These are phyloP conservation scores for Scleroderma bovista DNA, from an alignment of 768 basidiomycete species.

Conservation along the genomic window DNA sequence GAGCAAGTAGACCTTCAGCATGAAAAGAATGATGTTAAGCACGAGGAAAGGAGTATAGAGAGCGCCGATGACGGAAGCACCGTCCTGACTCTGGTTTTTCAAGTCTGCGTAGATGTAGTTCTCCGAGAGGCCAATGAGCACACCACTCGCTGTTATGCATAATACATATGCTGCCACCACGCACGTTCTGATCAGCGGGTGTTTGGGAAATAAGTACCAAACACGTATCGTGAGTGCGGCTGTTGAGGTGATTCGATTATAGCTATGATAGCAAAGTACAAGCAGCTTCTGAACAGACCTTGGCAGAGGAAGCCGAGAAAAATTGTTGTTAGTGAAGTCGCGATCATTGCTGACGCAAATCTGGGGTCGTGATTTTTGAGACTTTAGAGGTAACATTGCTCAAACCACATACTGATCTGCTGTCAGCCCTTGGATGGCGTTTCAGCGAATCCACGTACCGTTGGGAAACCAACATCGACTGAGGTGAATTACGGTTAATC, in stretches of 20 bases:
- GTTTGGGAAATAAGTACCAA: constrained; percentile 11
- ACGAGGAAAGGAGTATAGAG: constrained; percentile 13
- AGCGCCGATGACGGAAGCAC: constrained; percentile 1
- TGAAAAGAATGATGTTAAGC: constrained; percentile 11
- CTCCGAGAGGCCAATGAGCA: background rate
- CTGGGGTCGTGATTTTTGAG: too few relatives aligned
- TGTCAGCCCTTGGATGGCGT: too few relatives aligned
- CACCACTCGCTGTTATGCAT: background rate
- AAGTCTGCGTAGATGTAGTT: background rate
- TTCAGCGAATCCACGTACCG: too few relatives aligned
- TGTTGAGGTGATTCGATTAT: background rate
- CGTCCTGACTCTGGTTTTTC: too few relatives aligned
- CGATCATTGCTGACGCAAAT: too few relatives aligned
- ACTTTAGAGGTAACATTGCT: too few relatives aligned
- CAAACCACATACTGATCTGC: too few relatives aligned
- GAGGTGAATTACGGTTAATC: too few relatives aligned
- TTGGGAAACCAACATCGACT: too few relatives aligned
- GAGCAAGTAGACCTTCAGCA: constrained; percentile 10
- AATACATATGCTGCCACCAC: constrained; percentile 1
- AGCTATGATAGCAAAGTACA: too few relatives aligned
- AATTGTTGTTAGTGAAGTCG: too few relatives aligned
- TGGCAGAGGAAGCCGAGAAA: too few relatives aligned
- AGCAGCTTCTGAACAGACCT: background rate
- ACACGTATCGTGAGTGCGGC: constrained; percentile 12
- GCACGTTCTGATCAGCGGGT: background rate